Evolutionary conservation across 116 monocot genomes (phyloP), one percentile per base, ranked within the genome.

Genomic region (Zostera marina): DNA sequence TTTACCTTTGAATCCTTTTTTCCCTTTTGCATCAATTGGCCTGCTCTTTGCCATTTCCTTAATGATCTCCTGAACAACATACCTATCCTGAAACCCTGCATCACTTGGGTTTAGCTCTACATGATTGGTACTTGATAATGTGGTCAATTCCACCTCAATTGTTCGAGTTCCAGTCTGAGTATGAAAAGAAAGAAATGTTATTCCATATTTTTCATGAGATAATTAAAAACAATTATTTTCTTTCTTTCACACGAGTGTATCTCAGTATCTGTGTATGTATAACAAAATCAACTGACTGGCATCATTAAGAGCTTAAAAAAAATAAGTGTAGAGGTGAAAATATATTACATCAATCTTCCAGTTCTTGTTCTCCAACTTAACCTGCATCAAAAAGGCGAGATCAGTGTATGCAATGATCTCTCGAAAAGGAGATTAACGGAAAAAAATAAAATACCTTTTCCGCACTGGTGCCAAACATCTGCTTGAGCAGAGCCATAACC

Each of bases 41-140:
- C 96, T 80, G 44, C 74, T 82, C 53, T 75, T 98, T n/a, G 96
- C 90, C 96, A 98, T 98, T 56, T 98, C 96, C 46, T 98, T 98
- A 22, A 98, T 98, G 47, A 98, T 81, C 64, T 98, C 96, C 63
- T 98, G 96, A 60, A 98, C 86, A 59, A 98, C 71, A 68, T 98
- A 86, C 52, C 96, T 84, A 52, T 98, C 96, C 57, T 98, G 96
- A 63, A 98, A 98, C 13, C 96, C 96, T 20, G 96, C 90, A 77
- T 98, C 90, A 53, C 90, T 90, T 13, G 96, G 96, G 66, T 80
- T 98, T 68, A 98, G 58, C 78, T 98, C 90, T 41, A 98, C 78
- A 62, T 98, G 96, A 60, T 86, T 74, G 21, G 80, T 73, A 60
- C 96, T 86, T 6, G 89, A 85, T 25, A 98, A 64, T 47, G 76